phyloP scores from a whole-genome alignment of 139 green algal genomes.

The Chlamydomonas eustigma region DNA sequence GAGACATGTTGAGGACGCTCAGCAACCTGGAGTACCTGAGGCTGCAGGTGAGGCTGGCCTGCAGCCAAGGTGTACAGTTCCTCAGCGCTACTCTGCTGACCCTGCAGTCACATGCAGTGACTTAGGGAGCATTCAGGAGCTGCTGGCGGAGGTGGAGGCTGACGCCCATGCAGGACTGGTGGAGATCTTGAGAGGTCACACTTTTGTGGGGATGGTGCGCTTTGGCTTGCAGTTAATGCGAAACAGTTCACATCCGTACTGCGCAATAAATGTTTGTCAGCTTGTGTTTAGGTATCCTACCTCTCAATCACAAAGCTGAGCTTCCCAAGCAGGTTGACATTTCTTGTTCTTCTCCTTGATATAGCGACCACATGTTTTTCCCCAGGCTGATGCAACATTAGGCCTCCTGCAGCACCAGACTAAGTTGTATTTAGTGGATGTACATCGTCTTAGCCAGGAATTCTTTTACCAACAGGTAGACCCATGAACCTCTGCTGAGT shows the following conservation, averaged over 20 bases:
- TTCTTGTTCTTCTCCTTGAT: too few species aligned
- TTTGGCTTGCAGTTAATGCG: too few species aligned
- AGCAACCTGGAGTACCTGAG: neutral
- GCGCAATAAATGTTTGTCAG: too few species aligned
- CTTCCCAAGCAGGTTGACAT: too few species aligned
- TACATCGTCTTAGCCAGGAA: conserved; percentile 59
- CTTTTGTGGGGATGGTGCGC: conserved; percentile 77
- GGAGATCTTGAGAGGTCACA: conserved; percentile 63
- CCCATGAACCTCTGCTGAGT: too few species aligned
- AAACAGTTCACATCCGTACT: too few species aligned
- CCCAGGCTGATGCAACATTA: conserved; percentile 48
- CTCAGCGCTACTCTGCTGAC: neutral
- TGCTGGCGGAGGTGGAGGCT: conserved; percentile 52
- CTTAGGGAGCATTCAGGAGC: conserved; percentile 27
- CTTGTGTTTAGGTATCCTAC: too few species aligned
- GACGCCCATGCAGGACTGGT: conserved; percentile 51
- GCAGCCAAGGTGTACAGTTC: neutral
- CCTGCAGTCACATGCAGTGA: neutral
- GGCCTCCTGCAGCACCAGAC: conserved; percentile 82
- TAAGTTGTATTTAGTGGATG: conserved; percentile 79
- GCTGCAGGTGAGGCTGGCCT: too few species aligned
- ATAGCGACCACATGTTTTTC: too few species aligned
- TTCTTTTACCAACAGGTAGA: conserved; percentile 58
- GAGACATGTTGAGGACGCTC: neutral
- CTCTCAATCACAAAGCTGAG: too few species aligned